These are phyloP conservation scores for Anisogramma anomala DNA, from an alignment of 2,329 filamentous ascomycete species.

Conservation along the genomic window DNA sequence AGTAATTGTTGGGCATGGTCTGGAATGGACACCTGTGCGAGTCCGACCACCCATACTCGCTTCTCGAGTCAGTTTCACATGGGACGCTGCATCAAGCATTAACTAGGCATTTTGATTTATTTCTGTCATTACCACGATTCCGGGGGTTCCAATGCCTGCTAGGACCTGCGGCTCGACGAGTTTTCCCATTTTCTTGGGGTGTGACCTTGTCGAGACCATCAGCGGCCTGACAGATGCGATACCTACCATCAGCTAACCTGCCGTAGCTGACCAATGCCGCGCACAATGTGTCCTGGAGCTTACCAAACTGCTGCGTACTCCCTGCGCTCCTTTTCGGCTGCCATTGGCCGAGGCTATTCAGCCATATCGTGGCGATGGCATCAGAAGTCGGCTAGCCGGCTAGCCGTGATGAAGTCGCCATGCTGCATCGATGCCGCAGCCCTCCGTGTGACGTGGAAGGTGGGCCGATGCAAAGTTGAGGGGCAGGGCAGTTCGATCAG, in stretches of 20 bases:
- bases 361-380: too few relatives aligned
- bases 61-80: not conserved
- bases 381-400: not conserved
- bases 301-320: not conserved
- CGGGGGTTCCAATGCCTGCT: conserved; percentile 10
- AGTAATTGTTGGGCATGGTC: too few relatives aligned
- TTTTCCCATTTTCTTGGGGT: conserved; percentile 5
- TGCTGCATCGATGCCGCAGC: too few relatives aligned
- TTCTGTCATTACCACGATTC: not conserved
- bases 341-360: not conserved
- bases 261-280: not conserved
- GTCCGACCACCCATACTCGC: not conserved
- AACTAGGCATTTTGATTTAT: conserved; percentile 1
- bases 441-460: not conserved
- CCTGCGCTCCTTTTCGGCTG: too few relatives aligned
- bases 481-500: not conserved
- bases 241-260: not conserved
- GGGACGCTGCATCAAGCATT: not conserved
- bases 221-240: conserved; percentile 9
- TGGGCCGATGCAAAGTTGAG: not conserved
- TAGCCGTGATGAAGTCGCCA: not conserved
- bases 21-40: not conserved
- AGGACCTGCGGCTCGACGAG: conserved; percentile 15
- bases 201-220: conserved; percentile 1
- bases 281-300: not conserved